Conservation (phyloP, 441 rosid genomes). For the Populus hybrid region DNA sequence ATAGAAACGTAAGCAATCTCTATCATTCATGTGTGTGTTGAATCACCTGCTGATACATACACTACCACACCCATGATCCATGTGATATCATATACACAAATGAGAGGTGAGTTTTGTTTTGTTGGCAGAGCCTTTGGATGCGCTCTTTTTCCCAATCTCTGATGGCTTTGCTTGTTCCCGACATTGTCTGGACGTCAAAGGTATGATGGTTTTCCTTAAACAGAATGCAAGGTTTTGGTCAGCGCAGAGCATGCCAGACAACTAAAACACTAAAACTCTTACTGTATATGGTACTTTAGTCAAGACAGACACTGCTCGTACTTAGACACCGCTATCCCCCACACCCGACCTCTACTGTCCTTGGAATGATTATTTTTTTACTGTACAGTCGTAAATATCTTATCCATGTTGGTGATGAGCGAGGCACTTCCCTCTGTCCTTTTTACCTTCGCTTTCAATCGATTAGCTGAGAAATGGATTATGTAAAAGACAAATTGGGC, state of each 20-base stretch:
- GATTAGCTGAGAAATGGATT: neutral
- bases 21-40: neutral
- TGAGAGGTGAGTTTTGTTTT: neutral
- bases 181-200: slow-evolving; percentile 67
- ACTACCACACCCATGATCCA: neutral
- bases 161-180: slow-evolving; percentile 86
- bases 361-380: neutral
- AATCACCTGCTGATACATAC: neutral
- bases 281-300: slow-evolving; percentile 27
- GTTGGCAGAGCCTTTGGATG: slow-evolving; percentile 16
- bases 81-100: neutral
- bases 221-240: slow-evolving; percentile 49
- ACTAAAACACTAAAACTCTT: slow-evolving; percentile 37
- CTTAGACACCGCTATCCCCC: slow-evolving; percentile 15
- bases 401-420: neutral
- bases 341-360: slow-evolving; percentile 3
- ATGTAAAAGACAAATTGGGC: neutral
- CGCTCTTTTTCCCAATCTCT: slow-evolving; percentile 49
- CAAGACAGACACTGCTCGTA: slow-evolving; percentile 19
- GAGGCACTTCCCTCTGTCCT: neutral
- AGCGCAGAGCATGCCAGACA: slow-evolving; percentile 49
- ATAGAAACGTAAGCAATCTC: neutral
- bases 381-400: neutral
- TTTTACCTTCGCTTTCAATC: neutral
- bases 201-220: slow-evolving; percentile 73